A percentile compares a stretch with the other conserved stretches of the same genome.
Evolutionary conservation across 2,329 filamentous ascomycete species (phyloP).

Genomic region (Ilyonectria destructans): DNA sequence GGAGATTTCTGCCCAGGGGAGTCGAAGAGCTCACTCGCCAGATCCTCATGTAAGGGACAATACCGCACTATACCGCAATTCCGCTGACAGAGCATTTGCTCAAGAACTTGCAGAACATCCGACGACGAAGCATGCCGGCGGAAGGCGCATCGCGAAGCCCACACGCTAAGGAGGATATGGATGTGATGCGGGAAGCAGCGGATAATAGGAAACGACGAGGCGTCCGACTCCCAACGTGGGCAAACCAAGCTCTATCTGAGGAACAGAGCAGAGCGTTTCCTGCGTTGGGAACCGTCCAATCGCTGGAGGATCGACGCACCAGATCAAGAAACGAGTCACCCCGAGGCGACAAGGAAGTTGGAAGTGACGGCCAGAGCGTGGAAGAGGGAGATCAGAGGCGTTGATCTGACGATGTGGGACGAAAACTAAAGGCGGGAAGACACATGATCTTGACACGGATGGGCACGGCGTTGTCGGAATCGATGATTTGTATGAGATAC

Average conservation of each 20-base stretch:
- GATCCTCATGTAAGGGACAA: conserved; percentile 55
- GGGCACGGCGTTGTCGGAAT: conserved; percentile 24
- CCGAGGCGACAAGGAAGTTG: neutral
- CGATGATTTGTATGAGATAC: conserved; percentile 23
- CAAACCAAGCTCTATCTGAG: conserved; percentile 49
- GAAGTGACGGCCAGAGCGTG: neutral
- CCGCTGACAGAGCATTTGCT: conserved; percentile 29
- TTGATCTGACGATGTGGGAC: neutral
- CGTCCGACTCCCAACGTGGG: conserved; percentile 53
- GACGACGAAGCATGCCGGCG: conserved; percentile 39
- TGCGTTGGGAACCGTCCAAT: conserved; percentile 26
- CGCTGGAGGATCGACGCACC: conserved; percentile 4
- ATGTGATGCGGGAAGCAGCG: conserved; percentile 54
- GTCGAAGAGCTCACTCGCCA: conserved; percentile 36
- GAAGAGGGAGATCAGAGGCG: neutral
- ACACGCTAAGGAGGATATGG: conserved; percentile 50
- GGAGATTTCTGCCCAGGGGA: conserved; percentile 47
- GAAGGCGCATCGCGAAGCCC: conserved; percentile 26
- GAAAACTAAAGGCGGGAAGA: neutral
- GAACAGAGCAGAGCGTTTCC: conserved; percentile 36
- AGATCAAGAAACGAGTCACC: neutral
- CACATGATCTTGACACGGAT: conserved; percentile 1
- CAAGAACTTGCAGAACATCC: conserved; percentile 55
- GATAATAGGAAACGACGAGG: conserved; percentile 48
- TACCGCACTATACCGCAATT: neutral